Evolutionary conservation across 306 rosid species (phyloP).

Genomic region (Calophaca sinica): DNA sequence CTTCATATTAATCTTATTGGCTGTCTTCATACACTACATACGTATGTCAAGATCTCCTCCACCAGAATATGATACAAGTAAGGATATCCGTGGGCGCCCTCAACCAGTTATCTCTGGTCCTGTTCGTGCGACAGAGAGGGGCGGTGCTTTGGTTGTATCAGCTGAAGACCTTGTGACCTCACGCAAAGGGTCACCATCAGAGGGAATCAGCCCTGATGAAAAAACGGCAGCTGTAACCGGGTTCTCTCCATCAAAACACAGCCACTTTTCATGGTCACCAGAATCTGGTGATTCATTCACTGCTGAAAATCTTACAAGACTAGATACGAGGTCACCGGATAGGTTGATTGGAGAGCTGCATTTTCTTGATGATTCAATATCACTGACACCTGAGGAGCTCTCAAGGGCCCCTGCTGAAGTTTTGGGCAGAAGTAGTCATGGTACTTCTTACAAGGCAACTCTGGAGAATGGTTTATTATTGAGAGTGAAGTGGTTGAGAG

Average conservation of each 20-base stretch:
- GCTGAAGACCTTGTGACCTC: constrained; percentile 84
- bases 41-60: constrained; percentile 70
- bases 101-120: constrained; percentile 62
- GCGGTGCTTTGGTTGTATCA: constrained; percentile 79
- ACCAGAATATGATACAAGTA: constrained; percentile 55
- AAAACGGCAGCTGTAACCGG: constrained; percentile 69
- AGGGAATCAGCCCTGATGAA: constrained; percentile 70
- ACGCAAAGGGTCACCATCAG: constrained; percentile 79
- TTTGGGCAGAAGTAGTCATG: constrained; percentile 97
- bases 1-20: constrained; percentile 78
- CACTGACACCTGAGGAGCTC: constrained; percentile 87
- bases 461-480: constrained; percentile 78
- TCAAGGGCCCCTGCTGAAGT: constrained; percentile 99
- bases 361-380: constrained; percentile 86
- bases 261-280: constrained; percentile 92
- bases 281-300: constrained; percentile 81
- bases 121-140: constrained; percentile 56
- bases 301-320: constrained; percentile 75
- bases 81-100: constrained; percentile 54
- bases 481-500: constrained; percentile 98
- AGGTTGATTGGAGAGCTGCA: constrained; percentile 88
- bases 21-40: constrained; percentile 80
- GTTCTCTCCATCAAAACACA: constrained; percentile 86
- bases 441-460: constrained; percentile 94
- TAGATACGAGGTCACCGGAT: constrained; percentile 91